Evolutionary conservation across 768 basidiomycete species (phyloP), one percentile per base, ranked within the genome.

Genomic region (Mycena kentingensis): DNA sequence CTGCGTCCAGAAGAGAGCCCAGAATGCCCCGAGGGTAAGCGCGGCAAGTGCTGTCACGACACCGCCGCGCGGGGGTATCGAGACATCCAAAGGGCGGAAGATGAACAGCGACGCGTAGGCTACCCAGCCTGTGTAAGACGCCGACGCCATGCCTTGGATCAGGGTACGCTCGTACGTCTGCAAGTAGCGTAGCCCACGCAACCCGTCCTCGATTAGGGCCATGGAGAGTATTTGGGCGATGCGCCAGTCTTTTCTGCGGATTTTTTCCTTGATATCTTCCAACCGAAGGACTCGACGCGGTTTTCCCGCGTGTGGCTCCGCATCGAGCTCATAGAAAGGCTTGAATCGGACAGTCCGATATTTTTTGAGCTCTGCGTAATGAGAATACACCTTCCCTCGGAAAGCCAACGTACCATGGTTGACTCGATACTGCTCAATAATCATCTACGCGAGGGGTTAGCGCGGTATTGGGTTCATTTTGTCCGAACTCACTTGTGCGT

Each of bases 101-200:
- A 90, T 74, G 36, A 75, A 83, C 5, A 82, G 65, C 0, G 83
- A 80, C 5, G 81, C 73, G 65, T 82, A 92, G 1, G 82, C 83
- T 18, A 81, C 82, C 89, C 91, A 94, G 46, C 90, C 90, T 3
- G 77, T 65, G 66, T 94, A 93, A 1, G 88, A 90, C 6, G 77
- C 63, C 1, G 78, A 78, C 45, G 92, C 90, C 56, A 93, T 82
- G 3, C 63, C 70, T 15, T 84, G 80, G 25, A 94, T 85, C 38
- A 93, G 68, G 26, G 80, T 72, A 16, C 88, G 83, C 63, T 94
- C 90, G 65, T 93, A 93, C 65, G 88, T 92, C 67, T 93, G 87
- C 4, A 93, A 78, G 63, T 93, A 93, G 26, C 84, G 82, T 27
- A 91, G 68, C 0, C 90, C 90, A 31, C 73, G 68, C 4, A 91